Evolutionary conservation across 129 eudicot genomes (phyloP), one percentile per base, ranked within the genome.

Genomic region (Centella asiatica): DNA sequence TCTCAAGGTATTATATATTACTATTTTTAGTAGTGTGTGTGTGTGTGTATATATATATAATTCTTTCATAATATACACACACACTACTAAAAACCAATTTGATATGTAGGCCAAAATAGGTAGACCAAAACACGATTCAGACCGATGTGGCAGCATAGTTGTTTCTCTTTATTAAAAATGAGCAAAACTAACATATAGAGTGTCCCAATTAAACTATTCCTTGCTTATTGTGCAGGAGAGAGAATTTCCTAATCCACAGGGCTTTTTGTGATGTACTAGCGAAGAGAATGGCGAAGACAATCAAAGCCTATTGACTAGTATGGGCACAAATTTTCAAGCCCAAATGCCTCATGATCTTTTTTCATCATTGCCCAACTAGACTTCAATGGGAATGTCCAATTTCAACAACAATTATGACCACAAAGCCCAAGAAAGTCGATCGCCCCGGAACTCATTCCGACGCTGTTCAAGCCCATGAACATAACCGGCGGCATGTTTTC

Each of bases 201-300:
- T n/a, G n/a, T n/a, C n/a, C n/a, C n/a, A n/a, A n/a, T n/a, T n/a
- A n/a, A n/a, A n/a, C n/a, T n/a, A n/a, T n/a, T n/a, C n/a, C n/a
- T n/a, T n/a, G 0, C 34, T 24, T 10, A 19, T 34, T 58, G 36
- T 51, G 60, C 74, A 87, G 95, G 80, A 83, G 95, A 64, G 95
- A 87, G 69, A 87, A 88, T 57, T 87, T 87, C 57, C 81, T 87
- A 57, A 84, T 93, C 47, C 95, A 87, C 52, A 87, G 95, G 66
- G 92, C 93, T 9, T 83, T 87, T 69, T 87, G 95, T 56, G 95
- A 87, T 42, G 93, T 93, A 17, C 39, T 84, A 32, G 88, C 92
- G 92, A 87, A 69, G 95, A 87, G 49, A 87, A 84, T 78, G 78
- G 56, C 83, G 81, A 87, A 57, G 82, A 78, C 61, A 83, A 72